A percentile compares a stretch with the other conserved stretches of the same genome.
phyloP scores from a whole-genome alignment of 1,139 yeast species.

The Nakaseomyces kungkrabaensis region DNA sequence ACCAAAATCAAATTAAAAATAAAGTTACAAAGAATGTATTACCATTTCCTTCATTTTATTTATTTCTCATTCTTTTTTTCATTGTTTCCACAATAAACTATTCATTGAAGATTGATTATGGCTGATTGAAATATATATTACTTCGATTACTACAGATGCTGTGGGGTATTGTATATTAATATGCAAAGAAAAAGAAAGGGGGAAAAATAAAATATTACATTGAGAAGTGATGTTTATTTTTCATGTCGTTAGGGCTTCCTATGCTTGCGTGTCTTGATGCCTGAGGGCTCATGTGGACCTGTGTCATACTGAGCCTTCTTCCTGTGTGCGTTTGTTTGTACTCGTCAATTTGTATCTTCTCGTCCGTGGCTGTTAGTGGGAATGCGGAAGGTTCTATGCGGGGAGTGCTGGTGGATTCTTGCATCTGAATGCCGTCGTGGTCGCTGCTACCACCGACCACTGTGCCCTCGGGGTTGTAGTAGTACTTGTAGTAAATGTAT shows the following conservation, averaged over 20 bases:
- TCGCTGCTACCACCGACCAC: not conserved
- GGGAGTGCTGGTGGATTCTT: too few species aligned
- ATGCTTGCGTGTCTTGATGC: conserved; percentile 1
- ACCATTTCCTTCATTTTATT: too few species aligned
- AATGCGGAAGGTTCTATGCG: too few species aligned
- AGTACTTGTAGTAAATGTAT: conserved; percentile 48
- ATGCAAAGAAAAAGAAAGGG: too few species aligned
- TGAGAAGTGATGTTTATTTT: not conserved
- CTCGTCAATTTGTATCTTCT: not conserved
- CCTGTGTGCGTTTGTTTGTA: not conserved
- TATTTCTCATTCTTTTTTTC: too few species aligned
- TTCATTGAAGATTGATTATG: too few species aligned
- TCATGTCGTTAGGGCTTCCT: not conserved
- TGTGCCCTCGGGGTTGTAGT: conserved; percentile 13
- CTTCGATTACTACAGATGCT: too few species aligned
- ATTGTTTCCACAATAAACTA: too few species aligned
- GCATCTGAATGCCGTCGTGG: not conserved
- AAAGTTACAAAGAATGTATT: too few species aligned
- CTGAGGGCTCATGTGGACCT: conserved; percentile 2
- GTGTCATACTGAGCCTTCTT: conserved; percentile 1
- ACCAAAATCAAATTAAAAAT: too few species aligned
- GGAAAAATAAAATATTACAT: not conserved
- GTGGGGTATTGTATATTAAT: too few species aligned
- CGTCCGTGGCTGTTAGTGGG: not conserved
- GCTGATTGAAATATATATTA: too few species aligned